Evolutionary conservation across 2,329 filamentous ascomycete species (phyloP), one percentile per base, ranked within the genome.

Genomic region (Clonostachys chloroleuca): DNA sequence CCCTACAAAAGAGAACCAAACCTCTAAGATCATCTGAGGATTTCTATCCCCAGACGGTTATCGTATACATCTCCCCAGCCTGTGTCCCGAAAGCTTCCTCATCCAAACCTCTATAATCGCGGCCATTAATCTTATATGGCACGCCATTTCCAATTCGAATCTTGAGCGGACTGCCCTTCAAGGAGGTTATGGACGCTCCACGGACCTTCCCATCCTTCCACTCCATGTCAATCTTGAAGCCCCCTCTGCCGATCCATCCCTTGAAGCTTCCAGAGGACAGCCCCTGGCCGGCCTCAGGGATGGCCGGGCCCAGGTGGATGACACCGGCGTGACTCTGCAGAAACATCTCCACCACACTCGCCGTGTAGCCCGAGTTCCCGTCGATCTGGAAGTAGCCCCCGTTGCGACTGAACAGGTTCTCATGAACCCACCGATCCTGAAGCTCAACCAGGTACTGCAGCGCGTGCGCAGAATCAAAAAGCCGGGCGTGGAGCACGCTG

Each of bases 311-410:
- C 30, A 30, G 42, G 9, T 44, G 42, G 5, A 44, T 30, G 8
- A 55, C 52, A 2, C 47, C 48, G 12, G 47, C 49, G 36, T 65
- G 61, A 36, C 61, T 64, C 51, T 75, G 71, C 6, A 75, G 47
- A 36, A 74, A 51, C 57, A 66, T 67, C 54, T 75, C 73, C 7
- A 66, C 55, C n/a, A 75, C 67, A 8, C 66, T 70, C 5, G 67
- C 64, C 5, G 66, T 64, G 9, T 67, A 65, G 4, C 73, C 74
- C 49, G 73, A 70, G 47, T 76, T 77, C 7, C 72, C 73, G 50
- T 76, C 51, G 34, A 49, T 44, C 42, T 51, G 50, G 44, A 49
- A 51, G 34, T 48, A 43, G n/a, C 47, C 47, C 12, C 46, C 47
- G 37, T 51, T 49, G 5, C 46, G 47, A 24, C 44, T 45, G 14